A percentile compares a stretch with the other conserved stretches of the same genome.
phyloP scores from a whole-genome alignment of 306 rosid genomes.

The Cicer yamashitae region DNA sequence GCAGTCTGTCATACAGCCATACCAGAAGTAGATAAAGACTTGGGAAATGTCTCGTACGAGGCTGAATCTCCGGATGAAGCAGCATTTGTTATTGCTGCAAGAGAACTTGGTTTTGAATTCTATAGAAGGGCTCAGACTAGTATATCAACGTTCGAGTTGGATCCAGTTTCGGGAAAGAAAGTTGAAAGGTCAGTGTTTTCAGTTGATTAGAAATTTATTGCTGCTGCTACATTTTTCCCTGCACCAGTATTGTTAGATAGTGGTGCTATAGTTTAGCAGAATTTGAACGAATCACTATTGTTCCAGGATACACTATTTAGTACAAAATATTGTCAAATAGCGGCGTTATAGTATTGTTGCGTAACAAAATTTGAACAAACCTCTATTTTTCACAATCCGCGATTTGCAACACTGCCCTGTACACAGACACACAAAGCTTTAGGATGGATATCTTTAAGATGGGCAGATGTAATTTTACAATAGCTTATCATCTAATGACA shows the following conservation, averaged over 20 bases:
- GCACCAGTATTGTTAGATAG: neutral
- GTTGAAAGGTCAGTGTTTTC: slow-evolving; percentile 71
- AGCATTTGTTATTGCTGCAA: slow-evolving; percentile 96
- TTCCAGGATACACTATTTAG: too few relatives aligned
- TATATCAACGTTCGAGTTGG: slow-evolving; percentile 74
- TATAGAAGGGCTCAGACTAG: slow-evolving; percentile 85
- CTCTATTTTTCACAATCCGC: too few relatives aligned
- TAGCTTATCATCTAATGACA: neutral
- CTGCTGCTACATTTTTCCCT: slow-evolving; percentile 32
- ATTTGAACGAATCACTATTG: too few relatives aligned
- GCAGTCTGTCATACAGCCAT: slow-evolving; percentile 96
- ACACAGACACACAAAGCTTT: neutral
- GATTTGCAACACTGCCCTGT: neutral
- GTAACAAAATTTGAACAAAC: too few relatives aligned
- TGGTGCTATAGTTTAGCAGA: too few relatives aligned
- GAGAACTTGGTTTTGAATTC: slow-evolving; percentile 94
- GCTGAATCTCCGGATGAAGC: slow-evolving; percentile 99
- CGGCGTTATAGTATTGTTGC: too few relatives aligned
- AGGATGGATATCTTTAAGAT: neutral
- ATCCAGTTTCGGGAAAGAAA: slow-evolving; percentile 67
- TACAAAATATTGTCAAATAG: too few relatives aligned
- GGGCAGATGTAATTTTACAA: slow-evolving; percentile 6
- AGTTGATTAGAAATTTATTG: slow-evolving; percentile 28
- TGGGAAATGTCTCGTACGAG: slow-evolving; percentile 73
- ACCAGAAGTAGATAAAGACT: slow-evolving; percentile 81